phyloP scores from a whole-genome alignment of 2,329 filamentous ascomycete species.

The Fusarium verrucosum region DNA sequence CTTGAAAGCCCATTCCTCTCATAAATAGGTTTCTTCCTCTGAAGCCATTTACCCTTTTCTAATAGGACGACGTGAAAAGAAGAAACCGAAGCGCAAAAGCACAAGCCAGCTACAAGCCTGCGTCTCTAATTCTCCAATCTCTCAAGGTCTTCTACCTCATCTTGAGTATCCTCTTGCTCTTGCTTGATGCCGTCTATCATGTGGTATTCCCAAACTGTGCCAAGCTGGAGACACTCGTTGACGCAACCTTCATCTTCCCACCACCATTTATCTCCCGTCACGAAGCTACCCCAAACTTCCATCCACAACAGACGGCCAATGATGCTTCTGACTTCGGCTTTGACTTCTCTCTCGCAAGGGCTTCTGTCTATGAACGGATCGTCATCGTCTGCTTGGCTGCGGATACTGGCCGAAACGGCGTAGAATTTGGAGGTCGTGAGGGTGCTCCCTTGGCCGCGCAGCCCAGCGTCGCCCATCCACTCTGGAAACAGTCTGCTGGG shows the following conservation, averaged over 20 bases:
- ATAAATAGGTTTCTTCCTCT: background rate
- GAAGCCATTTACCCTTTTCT: background rate
- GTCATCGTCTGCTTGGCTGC: slow-evolving; percentile 29
- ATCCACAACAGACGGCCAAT: slow-evolving; percentile 68
- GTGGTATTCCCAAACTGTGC: slow-evolving; percentile 68
- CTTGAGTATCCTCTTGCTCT: slow-evolving; percentile 34
- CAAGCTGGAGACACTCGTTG: slow-evolving; percentile 62
- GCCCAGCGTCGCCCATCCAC: slow-evolving; percentile 66
- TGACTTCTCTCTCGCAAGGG: slow-evolving; percentile 46
- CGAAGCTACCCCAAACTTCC: slow-evolving; percentile 66
- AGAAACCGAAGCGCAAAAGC: background rate
- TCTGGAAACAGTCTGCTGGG: slow-evolving; percentile 66
- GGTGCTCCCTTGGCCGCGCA: slow-evolving; percentile 59
- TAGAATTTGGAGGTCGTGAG: slow-evolving; percentile 60
- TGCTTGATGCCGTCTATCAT: slow-evolving; percentile 65
- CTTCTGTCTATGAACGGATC: slow-evolving; percentile 39
- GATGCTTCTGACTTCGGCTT: slow-evolving; percentile 60
- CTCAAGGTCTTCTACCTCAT: slow-evolving; percentile 1
- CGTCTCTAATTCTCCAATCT: slow-evolving; percentile 3
- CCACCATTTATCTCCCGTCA: slow-evolving; percentile 65
- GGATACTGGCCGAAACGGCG: slow-evolving; percentile 52
- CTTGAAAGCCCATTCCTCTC: background rate
- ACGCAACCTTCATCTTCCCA: slow-evolving; percentile 67
- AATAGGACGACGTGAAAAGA: background rate
- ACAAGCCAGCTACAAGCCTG: background rate